Conservation (phyloP, 1,139 yeast genomes). For the Candida tropicalis region DNA sequence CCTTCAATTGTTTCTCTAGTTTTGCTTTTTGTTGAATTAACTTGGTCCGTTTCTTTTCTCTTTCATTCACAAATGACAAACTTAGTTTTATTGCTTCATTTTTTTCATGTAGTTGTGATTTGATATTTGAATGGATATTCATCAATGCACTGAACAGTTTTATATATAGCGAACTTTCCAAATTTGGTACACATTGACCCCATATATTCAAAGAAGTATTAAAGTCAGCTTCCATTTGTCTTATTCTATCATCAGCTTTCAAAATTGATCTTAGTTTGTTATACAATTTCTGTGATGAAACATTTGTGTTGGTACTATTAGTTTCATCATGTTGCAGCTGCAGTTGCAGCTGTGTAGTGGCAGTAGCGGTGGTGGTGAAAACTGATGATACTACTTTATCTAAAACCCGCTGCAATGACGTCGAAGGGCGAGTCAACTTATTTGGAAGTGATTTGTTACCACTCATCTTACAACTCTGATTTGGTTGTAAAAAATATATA, state of each 20-base stretch:
- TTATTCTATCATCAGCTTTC: conserved; percentile 14
- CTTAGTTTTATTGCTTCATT: conserved; percentile 44
- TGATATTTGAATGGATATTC: conserved; percentile 35
- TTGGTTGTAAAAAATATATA: conserved; percentile 1
- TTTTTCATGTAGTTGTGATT: conserved; percentile 36
- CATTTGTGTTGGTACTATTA: conserved; percentile 7
- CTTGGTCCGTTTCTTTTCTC: conserved; percentile 51
- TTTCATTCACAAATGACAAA: conserved; percentile 47
- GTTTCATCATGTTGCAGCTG: conserved; percentile 6
- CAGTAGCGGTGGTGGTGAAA: conserved; percentile 12
- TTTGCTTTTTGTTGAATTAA: conserved; percentile 34
- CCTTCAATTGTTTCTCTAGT: conserved; percentile 37
- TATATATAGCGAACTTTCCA: conserved; percentile 40
- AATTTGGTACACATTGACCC: conserved; percentile 43
- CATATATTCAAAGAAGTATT: conserved; percentile 39
- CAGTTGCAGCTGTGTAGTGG: conserved; percentile 11
- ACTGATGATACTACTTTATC: conserved; percentile 30
- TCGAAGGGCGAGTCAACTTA: conserved; percentile 28
- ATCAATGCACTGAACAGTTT: conserved; percentile 42
- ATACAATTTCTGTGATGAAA: conserved; percentile 14
- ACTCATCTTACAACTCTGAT: neutral
- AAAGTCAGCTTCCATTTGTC: conserved; percentile 16
- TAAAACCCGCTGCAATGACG: conserved; percentile 32
- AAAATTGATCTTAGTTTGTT: conserved; percentile 16
- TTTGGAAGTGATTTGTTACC: conserved; percentile 5